Conservation (phyloP, 2,329 filamentous ascomycete species). For the Zasmidium angulare region DNA sequence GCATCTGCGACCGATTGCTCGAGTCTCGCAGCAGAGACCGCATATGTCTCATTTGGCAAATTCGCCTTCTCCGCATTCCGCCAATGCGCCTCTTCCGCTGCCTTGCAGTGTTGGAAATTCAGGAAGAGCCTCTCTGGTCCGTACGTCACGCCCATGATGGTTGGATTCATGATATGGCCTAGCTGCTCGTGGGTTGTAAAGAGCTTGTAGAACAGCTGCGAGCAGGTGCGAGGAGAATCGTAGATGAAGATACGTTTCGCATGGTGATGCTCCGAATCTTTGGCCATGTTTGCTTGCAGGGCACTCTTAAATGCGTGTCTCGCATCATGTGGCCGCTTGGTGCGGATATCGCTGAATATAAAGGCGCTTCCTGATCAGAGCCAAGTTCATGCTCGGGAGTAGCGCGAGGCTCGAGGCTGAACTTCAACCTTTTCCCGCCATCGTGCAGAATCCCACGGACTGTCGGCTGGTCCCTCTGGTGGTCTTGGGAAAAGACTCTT, state of each 20-base stretch:
- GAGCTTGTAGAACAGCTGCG: conserved; percentile 12
- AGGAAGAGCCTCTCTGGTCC: conserved; percentile 3
- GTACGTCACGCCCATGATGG: background rate
- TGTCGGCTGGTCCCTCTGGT: no score
- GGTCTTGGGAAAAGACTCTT: no score
- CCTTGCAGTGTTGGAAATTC: background rate
- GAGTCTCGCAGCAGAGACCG: conserved; percentile 1
- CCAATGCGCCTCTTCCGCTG: background rate
- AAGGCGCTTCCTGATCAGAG: no score
- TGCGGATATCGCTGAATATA: background rate
- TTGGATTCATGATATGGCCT: conserved; percentile 6
- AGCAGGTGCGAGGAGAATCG: conserved; percentile 11
- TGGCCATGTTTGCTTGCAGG: background rate
- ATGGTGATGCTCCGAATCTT: background rate
- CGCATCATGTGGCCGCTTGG: background rate
- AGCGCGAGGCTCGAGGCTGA: background rate
- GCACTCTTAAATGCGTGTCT: background rate
- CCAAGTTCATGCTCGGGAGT: no score
- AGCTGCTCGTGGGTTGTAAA: conserved; percentile 8
- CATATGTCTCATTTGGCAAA: conserved; percentile 7
- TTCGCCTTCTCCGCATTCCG: background rate
- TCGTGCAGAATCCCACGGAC: no score
- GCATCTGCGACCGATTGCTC: background rate
- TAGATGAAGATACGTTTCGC: conserved; percentile 5
- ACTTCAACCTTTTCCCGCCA: no score